Conservation (phyloP, 2,329 filamentous ascomycete genomes). For the Epichloe bromicola region DNA sequence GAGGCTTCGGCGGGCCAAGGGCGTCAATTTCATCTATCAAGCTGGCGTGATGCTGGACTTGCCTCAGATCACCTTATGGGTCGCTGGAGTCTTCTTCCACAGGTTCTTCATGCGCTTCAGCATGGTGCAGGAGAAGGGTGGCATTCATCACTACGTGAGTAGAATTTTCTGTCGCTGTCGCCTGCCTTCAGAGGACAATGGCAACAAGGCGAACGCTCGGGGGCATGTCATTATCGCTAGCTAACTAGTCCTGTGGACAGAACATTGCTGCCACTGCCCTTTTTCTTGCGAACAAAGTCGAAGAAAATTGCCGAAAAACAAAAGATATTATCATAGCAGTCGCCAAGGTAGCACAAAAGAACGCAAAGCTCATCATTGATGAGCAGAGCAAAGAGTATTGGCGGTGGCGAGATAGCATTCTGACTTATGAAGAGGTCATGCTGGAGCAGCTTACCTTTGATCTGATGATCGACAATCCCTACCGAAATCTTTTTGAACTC, state of each 20-base stretch:
- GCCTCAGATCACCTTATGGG: constrained; percentile 82
- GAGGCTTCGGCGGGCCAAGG: constrained; percentile 69
- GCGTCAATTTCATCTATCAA: constrained; percentile 92
- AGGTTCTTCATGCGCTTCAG: constrained; percentile 87
- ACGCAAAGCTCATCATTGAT: constrained; percentile 77
- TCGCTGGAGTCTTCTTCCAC: constrained; percentile 89
- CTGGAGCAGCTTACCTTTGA: constrained; percentile 90
- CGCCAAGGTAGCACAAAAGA: constrained; percentile 90
- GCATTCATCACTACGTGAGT: constrained; percentile 80
- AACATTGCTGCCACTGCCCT: constrained; percentile 80
- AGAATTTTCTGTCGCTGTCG: background rate
- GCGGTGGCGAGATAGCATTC: constrained; percentile 90
- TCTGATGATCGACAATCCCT: constrained; percentile 77
- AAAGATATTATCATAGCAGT: constrained; percentile 90
- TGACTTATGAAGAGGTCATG: constrained; percentile 85
- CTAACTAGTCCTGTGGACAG: constrained; percentile 23
- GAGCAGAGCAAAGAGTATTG: constrained; percentile 98
- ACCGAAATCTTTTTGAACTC: constrained; percentile 70
- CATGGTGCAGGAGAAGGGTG: constrained; percentile 61
- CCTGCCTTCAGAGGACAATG: background rate
- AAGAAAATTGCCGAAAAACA: constrained; percentile 93
- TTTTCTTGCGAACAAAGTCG: constrained; percentile 92
- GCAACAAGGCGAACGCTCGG: background rate
- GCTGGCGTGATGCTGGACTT: constrained; percentile 86
- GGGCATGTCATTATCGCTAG: background rate